These are phyloP conservation scores for Arabidopsis arenosa DNA, from an alignment of 345 rosid species.

Conservation along the genomic window DNA sequence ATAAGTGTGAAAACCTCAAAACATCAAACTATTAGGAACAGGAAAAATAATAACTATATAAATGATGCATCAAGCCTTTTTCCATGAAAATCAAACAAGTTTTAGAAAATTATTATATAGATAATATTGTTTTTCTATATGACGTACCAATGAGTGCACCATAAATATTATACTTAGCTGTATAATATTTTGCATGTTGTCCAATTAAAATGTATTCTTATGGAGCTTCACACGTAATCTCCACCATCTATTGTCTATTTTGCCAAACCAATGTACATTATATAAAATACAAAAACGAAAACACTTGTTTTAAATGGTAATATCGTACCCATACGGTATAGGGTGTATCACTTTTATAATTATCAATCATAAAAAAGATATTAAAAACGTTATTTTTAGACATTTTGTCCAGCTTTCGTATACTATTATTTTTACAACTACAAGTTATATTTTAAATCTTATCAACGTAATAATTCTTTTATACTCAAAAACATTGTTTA, in stretches of 20 bases:
- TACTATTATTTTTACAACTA: too few species aligned
- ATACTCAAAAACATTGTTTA: too few species aligned
- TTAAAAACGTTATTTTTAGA: too few species aligned
- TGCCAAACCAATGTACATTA: constrained; percentile 7
- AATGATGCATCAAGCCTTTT: constrained; percentile 14
- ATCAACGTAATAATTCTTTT: too few species aligned
- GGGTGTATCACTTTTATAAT: too few species aligned
- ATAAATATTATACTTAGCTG: constrained; percentile 21
- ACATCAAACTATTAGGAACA: too few species aligned
- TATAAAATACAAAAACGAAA: constrained; percentile 19
- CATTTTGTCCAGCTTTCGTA: too few species aligned
- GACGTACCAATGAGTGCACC: constrained; percentile 27
- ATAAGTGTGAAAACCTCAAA: too few species aligned
- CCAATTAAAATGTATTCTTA: constrained; percentile 31
- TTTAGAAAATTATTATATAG: not conserved
- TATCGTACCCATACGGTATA: too few species aligned
- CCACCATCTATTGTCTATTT: constrained; percentile 43
- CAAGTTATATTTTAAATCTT: too few species aligned
- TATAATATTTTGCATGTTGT: constrained; percentile 34
- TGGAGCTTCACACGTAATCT: constrained; percentile 40
- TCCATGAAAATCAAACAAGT: constrained; percentile 9
- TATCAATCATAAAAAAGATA: too few species aligned
- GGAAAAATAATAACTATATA: not conserved
- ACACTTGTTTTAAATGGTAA: too few species aligned
- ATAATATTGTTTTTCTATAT: not conserved